Evolutionary conservation across 2,329 filamentous ascomycete genomes (phyloP), one percentile per base, ranked within the genome.

Genomic region (Aureobasidium leucospermi): DNA sequence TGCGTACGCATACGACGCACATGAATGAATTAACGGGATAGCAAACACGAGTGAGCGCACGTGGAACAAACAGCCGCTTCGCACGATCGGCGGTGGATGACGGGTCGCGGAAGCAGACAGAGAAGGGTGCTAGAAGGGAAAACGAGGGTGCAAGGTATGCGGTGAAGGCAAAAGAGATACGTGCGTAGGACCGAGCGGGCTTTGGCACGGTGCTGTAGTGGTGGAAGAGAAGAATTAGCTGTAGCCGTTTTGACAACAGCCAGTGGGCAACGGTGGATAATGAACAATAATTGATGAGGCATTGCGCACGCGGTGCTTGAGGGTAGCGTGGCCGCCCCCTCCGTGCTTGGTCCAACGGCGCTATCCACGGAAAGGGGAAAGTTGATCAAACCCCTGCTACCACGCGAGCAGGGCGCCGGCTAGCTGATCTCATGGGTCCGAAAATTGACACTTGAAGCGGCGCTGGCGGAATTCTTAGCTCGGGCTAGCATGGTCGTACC

Each of bases 401-500:
- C 57, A 58, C 55, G 55, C 55, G 55, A 58, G 55, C 42, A 58
- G 34, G 43, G 55, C 42, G 42, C 56, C 43, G 39, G 31, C 55
- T 47, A 58, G 55, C 55, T 58, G 55, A 58, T 58, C 42, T 57
- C 52, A 57, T 45, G 52, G 52, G 11, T 46, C 52, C 41, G 52
- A 57, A 57, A 57, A 57, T 57, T 46, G 52, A 57, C 52, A 58
- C 55, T 48, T 47, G 42, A 43, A 48, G 38, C 43, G 55, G 55
- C 46, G 56, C 45, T 58, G 56, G 43, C 23, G 43, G 46, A 59
- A 45, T 36, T 43, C 57, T 52, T 59, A 49, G 57, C 57, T 59
- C 57, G 43, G 56, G 41, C 56, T 49, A 48, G 56, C 56, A 55
- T 56, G 52, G 41, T 56, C 53, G 57, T 59, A 59, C 57, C 57